phyloP scores from a whole-genome alignment of 805 yeast species.

The Nakazawaea siamensis region DNA sequence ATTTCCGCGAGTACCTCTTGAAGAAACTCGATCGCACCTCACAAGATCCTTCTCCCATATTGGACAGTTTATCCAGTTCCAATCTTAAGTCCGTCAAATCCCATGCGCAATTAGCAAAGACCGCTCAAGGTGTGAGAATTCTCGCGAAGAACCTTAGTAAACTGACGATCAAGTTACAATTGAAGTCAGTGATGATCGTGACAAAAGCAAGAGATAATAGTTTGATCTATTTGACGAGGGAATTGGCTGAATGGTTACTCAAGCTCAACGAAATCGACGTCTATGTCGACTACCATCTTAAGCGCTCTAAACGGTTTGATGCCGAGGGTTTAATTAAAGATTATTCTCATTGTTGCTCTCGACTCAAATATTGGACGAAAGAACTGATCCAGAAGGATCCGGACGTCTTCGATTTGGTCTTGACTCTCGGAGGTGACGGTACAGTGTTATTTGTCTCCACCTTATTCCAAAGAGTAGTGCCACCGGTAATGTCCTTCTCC shows the following conservation, averaged over 20 bases:
- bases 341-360: slow-evolving; percentile 24
- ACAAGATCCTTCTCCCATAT: slow-evolving; percentile 7
- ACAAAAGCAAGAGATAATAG: slow-evolving; percentile 88
- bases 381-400: slow-evolving; percentile 39
- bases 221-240: slow-evolving; percentile 66
- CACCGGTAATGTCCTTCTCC: slow-evolving; percentile 85
- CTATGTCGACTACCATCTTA: slow-evolving; percentile 67
- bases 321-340: slow-evolving; percentile 41
- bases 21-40: slow-evolving; percentile 1
- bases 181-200: slow-evolving; percentile 67
- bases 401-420: slow-evolving; percentile 60
- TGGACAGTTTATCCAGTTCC: slow-evolving; percentile 20
- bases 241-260: slow-evolving; percentile 72
- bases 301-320: slow-evolving; percentile 55
- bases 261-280: slow-evolving; percentile 30
- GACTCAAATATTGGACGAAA: slow-evolving; percentile 64
- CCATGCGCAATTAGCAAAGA: slow-evolving; percentile 70
- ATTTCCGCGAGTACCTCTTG: slow-evolving; percentile 3
- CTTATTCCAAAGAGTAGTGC: slow-evolving; percentile 75
- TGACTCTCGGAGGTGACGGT: slow-evolving; percentile 96
- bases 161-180: slow-evolving; percentile 64
- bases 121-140: slow-evolving; percentile 74
- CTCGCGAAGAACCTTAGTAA: slow-evolving; percentile 63
- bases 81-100: slow-evolving; percentile 50
- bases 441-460: slow-evolving; percentile 87